These are phyloP conservation scores for Lachnellula suecica DNA, from an alignment of 2,329 filamentous ascomycete genomes.

Conservation along the genomic window DNA sequence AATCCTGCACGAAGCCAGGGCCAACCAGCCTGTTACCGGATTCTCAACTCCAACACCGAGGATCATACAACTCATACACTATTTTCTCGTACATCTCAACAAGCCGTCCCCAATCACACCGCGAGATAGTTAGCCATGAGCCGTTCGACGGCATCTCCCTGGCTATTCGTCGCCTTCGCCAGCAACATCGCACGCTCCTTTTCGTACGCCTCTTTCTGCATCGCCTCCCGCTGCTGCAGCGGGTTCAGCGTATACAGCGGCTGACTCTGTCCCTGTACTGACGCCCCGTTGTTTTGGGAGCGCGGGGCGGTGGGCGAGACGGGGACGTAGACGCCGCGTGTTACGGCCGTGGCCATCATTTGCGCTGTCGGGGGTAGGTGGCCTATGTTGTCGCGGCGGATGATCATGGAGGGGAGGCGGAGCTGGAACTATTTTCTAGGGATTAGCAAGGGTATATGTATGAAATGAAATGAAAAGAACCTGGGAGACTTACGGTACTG, in stretches of 20 bases:
- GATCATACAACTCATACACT: neutral
- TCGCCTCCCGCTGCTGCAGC: slow-evolving; percentile 47
- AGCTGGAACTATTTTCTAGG: slow-evolving; percentile 46
- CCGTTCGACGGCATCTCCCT: slow-evolving; percentile 24
- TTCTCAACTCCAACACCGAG: neutral
- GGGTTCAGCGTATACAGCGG: slow-evolving; percentile 39
- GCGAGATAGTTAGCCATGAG: slow-evolving; percentile 27
- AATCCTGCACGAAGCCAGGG: too few relatives aligned
- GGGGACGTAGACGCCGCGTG: slow-evolving; percentile 9
- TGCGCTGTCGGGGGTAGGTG: slow-evolving; percentile 12
- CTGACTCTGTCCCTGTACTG: slow-evolving; percentile 22
- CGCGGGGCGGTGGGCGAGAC: neutral
- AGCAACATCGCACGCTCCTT: slow-evolving; percentile 39
- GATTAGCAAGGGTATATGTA: neutral
- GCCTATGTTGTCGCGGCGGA: slow-evolving; percentile 35
- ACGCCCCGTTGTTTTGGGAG: slow-evolving; percentile 27
- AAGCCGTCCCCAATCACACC: slow-evolving; percentile 14
- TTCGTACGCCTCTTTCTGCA: slow-evolving; percentile 46
- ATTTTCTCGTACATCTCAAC: neutral
- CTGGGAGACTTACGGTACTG: slow-evolving; percentile 43
- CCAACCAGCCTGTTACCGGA: neutral
- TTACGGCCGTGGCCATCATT: slow-evolving; percentile 8
- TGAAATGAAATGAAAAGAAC: neutral
- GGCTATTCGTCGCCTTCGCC: slow-evolving; percentile 24
- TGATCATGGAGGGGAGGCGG: slow-evolving; percentile 62